Evolutionary conservation across 257 asterid genomes (phyloP), one percentile per base, ranked within the genome.

Genomic region (Cruciata laevipes): DNA sequence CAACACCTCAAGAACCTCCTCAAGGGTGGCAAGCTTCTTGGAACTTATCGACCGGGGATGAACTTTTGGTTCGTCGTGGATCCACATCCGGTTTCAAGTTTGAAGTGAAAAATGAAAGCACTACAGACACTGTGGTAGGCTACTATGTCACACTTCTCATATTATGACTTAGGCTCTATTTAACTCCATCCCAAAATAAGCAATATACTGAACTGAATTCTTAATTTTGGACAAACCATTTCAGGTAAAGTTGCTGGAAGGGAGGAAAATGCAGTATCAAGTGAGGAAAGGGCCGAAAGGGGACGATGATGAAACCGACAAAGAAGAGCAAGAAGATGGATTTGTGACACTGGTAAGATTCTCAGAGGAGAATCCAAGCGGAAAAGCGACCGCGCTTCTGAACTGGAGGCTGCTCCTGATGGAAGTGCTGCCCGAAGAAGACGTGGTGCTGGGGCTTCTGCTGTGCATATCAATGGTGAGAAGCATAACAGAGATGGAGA

Each of bases 321-420:
- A 37, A 40, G 90, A 82, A 57, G 96, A 87, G 20, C 27, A 53
- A 53, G 60, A 53, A 53, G 60, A 73, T 24, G 95, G 84, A 25
- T 92, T 82, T 55, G 75, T 86, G 66, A 92, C 98, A 6, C 7
- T 92, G 23, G 71, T 87, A 56, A 83, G 97, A 68, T 78, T 67
- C 80, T 84, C 91, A 0, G 94, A 86, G n/a, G 95, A 85, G 44
- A 44, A 79, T 74, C 95, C 85, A 0, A 68, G 70, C 2, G 97
- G 97, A 52, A 87, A 83, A 81, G 98, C 98, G 57, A 89, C 98
- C 0, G 97, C 94, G 18, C 91, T 92, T 23, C 35, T 92, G 27
- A 89, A 92, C 85, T 92, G 98, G 98, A 89, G 82, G 86, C 80
- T 86, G 7, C 76, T 79, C 16, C 78, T 72, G 23, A 80, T 86